Percentiles rank a stretch among this genome's conserved stretches.
phyloP scores from a whole-genome alignment of 164 flowering plant genomes.

The Platanus orientalis region DNA sequence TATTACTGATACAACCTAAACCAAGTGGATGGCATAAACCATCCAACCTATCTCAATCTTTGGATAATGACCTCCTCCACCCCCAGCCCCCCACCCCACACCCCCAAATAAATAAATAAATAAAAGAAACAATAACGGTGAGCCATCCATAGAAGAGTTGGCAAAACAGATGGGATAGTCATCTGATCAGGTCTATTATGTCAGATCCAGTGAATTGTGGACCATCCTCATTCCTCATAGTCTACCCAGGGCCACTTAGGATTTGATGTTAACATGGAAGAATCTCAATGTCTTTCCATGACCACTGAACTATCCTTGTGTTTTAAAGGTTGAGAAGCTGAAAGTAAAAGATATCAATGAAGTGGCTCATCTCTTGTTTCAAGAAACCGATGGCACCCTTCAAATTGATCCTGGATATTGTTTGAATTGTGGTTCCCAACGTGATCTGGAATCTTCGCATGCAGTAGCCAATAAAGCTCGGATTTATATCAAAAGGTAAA shows the following conservation, averaged over 20 bases:
- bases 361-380: constrained; percentile 35
- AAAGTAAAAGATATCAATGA: constrained; percentile 21
- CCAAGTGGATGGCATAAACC: too few species aligned
- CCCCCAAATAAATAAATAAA: too few species aligned
- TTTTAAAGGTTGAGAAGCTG: constrained; percentile 29
- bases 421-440: constrained; percentile 51
- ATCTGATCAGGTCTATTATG: not conserved
- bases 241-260: not conserved
- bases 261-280: not conserved
- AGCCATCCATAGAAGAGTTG: too few species aligned
- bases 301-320: constrained; percentile 7
- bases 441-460: constrained; percentile 44
- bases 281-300: not conserved
- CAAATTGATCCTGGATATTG: constrained; percentile 47
- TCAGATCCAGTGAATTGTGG: not conserved
- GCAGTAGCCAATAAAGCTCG: constrained; percentile 33
- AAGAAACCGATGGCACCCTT: constrained; percentile 14
- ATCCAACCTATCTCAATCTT: too few species aligned
- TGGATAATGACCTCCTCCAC: too few species aligned
- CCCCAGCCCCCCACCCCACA: too few species aligned
- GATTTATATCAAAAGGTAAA: constrained; percentile 41
- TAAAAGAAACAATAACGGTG: too few species aligned
- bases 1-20: not conserved
- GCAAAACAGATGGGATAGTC: too few species aligned
- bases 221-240: not conserved